Base-by-base conservation (phyloP, 257 asterid genomes). In the Rauvolfia tetraphylla region DNA sequence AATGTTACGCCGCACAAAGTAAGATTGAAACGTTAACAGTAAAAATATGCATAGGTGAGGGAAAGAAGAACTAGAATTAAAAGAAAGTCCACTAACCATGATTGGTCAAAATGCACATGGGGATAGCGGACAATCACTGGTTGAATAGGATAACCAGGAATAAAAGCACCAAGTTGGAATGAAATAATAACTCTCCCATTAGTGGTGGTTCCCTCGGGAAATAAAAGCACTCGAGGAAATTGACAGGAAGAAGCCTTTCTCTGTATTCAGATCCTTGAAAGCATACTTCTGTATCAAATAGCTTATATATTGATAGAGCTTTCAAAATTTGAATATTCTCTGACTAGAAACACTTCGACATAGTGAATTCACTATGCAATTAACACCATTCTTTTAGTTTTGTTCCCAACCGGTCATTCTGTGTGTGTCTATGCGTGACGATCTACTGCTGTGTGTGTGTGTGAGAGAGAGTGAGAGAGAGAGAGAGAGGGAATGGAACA, bases 201-300 rank as follows among this genome's bases (percentile, higher is more conserved):
- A 88, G 90, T 93, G n/a, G 99, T 95, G 25, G 98, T 95, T 85
- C 99, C 99, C 89, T 95, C 99, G 0, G 98, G 99, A 93, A 95
- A 95, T 90, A 95, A 89, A 85, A 95, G 97, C 87, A 95, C 83
- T 70, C 93, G 91, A 76, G 99, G 97, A 88, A 86, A 95, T 85
- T 65, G 91, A 83, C 84, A 76, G 89, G 84, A 76, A 76, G 98
- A 95, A 78, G 97, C 97, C 84, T 93, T 95, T 89, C 98, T 93
- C 98, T 95, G 99, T 91, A 88, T 93, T 88, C 84, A 93, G 66
- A 87, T 88, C 97, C 99, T 91, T 83, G 88, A 86, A 90, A 88
- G 81, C 83, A 91, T 80, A 90, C 76, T 90, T 90, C 94, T 93
- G 98, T 93, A 90, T 90, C 96, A 95, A 88, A 91, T 90, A 85